Conservation (phyloP, 169 alveolate genomes). For the Nephromyces sp. region DNA sequence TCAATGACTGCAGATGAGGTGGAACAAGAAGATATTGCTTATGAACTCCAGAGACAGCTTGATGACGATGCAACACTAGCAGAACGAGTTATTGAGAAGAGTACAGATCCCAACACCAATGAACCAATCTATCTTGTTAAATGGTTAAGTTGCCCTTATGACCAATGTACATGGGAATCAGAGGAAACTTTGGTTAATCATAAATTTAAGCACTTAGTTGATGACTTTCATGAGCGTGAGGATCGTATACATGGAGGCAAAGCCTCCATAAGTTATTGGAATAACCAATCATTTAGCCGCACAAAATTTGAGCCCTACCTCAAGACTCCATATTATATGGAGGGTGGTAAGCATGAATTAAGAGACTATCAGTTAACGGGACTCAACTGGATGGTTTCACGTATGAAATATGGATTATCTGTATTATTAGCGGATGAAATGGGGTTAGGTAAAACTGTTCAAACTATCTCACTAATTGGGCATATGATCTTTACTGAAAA, state of each 20-base stretch:
- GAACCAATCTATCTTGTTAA: constrained; percentile 60
- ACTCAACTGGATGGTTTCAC: constrained; percentile 86
- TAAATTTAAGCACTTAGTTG: constrained; percentile 53
- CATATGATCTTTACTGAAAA: constrained; percentile 70
- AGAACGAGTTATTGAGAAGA: constrained; percentile 58
- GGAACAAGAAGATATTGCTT: constrained; percentile 71
- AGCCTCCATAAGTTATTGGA: constrained; percentile 48
- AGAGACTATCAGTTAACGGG: constrained; percentile 90
- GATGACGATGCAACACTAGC: constrained; percentile 78
- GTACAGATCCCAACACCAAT: constrained; percentile 5
- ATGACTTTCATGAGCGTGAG: constrained; percentile 59
- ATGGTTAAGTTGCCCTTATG: constrained; percentile 79
- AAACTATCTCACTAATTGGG: constrained; percentile 79
- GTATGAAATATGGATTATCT: constrained; percentile 84
- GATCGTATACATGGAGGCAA: constrained; percentile 48
- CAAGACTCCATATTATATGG: constrained; percentile 69
- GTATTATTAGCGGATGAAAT: constrained; percentile 87
- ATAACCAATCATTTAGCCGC: constrained; percentile 58
- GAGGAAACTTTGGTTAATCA: constrained; percentile 64
- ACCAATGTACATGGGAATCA: constrained; percentile 78
- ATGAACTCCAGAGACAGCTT: constrained; percentile 69
- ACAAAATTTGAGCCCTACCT: constrained; percentile 75
- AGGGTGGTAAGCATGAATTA: constrained; percentile 38
- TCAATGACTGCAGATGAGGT: constrained; percentile 77
- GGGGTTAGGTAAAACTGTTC: constrained; percentile 91